Conservation (phyloP, 768 basidiomycete genomes). For the Phlebiopsis flavidoalba region DNA sequence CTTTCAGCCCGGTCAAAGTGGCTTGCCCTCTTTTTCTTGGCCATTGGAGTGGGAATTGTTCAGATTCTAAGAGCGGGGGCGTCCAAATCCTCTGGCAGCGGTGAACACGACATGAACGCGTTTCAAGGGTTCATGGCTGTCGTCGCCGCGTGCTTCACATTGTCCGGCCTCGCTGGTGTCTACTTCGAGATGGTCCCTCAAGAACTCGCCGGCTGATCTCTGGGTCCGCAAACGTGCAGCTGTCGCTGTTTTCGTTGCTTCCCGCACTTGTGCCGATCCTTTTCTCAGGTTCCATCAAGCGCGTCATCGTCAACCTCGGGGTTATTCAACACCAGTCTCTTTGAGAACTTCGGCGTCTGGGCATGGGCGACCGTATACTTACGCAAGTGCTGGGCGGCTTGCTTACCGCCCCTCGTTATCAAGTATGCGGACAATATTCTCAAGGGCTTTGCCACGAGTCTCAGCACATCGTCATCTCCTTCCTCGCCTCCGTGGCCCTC, state of each 20-base stretch:
- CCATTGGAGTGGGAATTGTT: constrained; percentile 84
- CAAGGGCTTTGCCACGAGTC: constrained; percentile 95
- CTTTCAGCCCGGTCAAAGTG: constrained; percentile 76
- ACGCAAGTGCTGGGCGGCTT: constrained; percentile 88
- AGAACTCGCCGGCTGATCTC: constrained; percentile 82
- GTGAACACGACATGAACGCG: constrained; percentile 75
- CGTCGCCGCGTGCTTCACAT: constrained; percentile 84
- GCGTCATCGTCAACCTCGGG: constrained; percentile 22
- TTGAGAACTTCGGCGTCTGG: constrained; percentile 89
- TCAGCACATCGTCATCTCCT: constrained; percentile 93
- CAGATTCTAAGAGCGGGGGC: constrained; percentile 44
- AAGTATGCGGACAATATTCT: constrained; percentile 94
- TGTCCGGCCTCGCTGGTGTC: constrained; percentile 91
- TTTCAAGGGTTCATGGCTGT: constrained; percentile 89
- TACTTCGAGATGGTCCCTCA: constrained; percentile 98
- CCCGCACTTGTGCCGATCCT: constrained; percentile 85
- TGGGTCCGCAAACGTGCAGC: constrained; percentile 97
- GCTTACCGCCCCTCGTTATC: constrained; percentile 94
- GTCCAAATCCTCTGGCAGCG: constrained; percentile 53
- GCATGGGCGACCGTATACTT: constrained; percentile 88
- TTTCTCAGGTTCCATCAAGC: constrained; percentile 47
- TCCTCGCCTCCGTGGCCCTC: constrained; percentile 86
- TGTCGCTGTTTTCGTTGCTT: constrained; percentile 89
- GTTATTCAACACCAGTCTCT: constrained; percentile 42
- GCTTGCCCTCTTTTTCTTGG: constrained; percentile 79